Evolutionary conservation across 2,329 filamentous ascomycete species (phyloP), one percentile per base, ranked within the genome.

Genomic region (Orbilia javanica): DNA sequence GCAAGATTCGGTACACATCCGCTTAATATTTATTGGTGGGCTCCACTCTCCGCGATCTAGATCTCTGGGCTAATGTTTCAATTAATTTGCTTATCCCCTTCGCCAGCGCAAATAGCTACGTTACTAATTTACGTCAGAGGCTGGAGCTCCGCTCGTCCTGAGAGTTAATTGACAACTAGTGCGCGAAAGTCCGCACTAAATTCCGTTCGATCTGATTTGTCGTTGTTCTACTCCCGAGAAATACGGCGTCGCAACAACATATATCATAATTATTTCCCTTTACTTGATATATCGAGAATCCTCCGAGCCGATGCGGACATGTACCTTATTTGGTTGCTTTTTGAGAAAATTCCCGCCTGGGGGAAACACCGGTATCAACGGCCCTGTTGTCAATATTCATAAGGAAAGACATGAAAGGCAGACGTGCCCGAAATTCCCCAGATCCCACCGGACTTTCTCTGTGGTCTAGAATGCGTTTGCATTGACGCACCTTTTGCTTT

Each of bases 141-240:
- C 55, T 60, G 55, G 52, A 60, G 55, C 34, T 60, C 55, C 34
- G 55, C 55, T 60, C 55, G 34, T 42, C 55, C 55, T 39, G 34
- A 60, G 31, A 42, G 52, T 36, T n/a, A 53, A 53, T 53, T 53
- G 20, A 52, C 25, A 29, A 31, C 13, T 13, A 6, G 5, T 36
- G 36, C 20, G 29, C 52, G 52, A 36, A 57, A 31, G 27, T 11
- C 11, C 22, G 4, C 25, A 53, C 18, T 13, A 53, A 53, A 18
- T 18, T 53, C 25, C 25, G 11, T n/a, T 29, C 8, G 25, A 31
- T 34, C 52, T 57, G 52, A 57, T 57, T 57, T 57, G 52, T 11
- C 29, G 50, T 29, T 57, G 8, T 53, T 31, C 50, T 10, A 20
- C 29, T 36, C 10, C 31, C 29, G 52, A 20, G 50, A 57, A 57